These are phyloP conservation scores for Fusarium albosuccineum DNA, from an alignment of 2,329 filamentous ascomycete genomes.

Conservation along the genomic window DNA sequence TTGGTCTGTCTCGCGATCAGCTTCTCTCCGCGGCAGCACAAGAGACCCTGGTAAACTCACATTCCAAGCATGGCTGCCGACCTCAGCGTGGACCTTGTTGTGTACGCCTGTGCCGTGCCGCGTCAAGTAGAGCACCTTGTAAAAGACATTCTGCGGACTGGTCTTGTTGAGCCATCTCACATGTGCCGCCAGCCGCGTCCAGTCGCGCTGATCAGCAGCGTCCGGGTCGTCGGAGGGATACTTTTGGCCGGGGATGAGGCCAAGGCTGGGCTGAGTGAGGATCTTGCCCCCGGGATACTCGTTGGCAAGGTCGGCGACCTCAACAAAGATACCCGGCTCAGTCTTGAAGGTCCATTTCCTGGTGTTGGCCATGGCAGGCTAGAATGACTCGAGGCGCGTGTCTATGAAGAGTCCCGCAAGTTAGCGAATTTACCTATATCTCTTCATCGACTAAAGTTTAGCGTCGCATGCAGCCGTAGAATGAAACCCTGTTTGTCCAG, in stretches of 20 bases:
- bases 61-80: conserved; percentile 70
- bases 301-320: conserved; percentile 52
- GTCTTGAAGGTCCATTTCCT: conserved; percentile 43
- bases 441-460: neutral
- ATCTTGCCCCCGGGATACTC: conserved; percentile 48
- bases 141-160: conserved; percentile 58
- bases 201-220: conserved; percentile 57
- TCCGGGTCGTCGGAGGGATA: conserved; percentile 58
- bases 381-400: neutral
- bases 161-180: conserved; percentile 61
- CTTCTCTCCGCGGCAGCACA: neutral
- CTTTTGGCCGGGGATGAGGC: conserved; percentile 61
- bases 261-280: conserved; percentile 63
- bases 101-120: conserved; percentile 69
- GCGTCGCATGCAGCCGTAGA: conserved; percentile 4
- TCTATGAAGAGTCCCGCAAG: neutral
- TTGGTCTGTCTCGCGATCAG: conserved; percentile 43
- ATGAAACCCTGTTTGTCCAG: neutral
- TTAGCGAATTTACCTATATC: neutral
- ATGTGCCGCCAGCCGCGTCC: conserved; percentile 64
- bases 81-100: conserved; percentile 65
- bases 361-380: conserved; percentile 28
- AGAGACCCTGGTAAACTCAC: conserved; percentile 41
- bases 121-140: conserved; percentile 67
- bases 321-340: conserved; percentile 56